Conservation (phyloP, 345 rosid species). For the Lepidium sativum region DNA sequence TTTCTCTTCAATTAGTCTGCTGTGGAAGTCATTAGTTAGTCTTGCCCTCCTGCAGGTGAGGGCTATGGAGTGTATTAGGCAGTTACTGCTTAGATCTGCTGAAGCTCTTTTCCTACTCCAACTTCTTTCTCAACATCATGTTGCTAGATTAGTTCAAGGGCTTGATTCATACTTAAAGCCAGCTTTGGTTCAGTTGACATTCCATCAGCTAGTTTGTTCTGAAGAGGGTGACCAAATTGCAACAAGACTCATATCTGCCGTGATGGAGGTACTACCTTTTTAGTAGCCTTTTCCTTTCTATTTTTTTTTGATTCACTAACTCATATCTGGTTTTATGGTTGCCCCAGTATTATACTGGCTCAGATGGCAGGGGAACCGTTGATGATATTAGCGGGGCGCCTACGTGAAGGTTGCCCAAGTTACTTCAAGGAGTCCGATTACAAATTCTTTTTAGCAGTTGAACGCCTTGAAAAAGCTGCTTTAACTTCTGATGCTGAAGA, state of each 20-base stretch:
- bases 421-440: constrained; percentile 93
- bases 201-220: constrained; percentile 85
- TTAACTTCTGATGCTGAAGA: constrained; percentile 49
- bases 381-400: constrained; percentile 80
- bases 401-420: constrained; percentile 92
- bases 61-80: constrained; percentile 95
- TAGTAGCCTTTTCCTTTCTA: neutral
- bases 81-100: constrained; percentile 92
- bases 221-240: constrained; percentile 94
- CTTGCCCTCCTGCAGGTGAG: constrained; percentile 53
- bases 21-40: constrained; percentile 3
- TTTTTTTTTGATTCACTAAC: constrained; percentile 3
- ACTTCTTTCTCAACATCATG: constrained; percentile 82
- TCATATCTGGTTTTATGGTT: constrained; percentile 8
- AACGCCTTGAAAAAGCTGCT: constrained; percentile 89
- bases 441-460: constrained; percentile 96
- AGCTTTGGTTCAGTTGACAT: constrained; percentile 70
- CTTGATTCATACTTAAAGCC: constrained; percentile 60
- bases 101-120: constrained; percentile 92
- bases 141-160: constrained; percentile 74
- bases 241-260: constrained; percentile 71
- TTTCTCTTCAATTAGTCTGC: constrained; percentile 7
- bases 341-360: constrained; percentile 86
- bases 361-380: constrained; percentile 97
- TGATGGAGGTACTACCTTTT: constrained; percentile 70